A percentile compares a stretch with the other conserved stretches of the same genome.
These are phyloP conservation scores for Botrytis sinoallii DNA, from an alignment of 2,329 filamentous ascomycete species.

Conservation along the genomic window DNA sequence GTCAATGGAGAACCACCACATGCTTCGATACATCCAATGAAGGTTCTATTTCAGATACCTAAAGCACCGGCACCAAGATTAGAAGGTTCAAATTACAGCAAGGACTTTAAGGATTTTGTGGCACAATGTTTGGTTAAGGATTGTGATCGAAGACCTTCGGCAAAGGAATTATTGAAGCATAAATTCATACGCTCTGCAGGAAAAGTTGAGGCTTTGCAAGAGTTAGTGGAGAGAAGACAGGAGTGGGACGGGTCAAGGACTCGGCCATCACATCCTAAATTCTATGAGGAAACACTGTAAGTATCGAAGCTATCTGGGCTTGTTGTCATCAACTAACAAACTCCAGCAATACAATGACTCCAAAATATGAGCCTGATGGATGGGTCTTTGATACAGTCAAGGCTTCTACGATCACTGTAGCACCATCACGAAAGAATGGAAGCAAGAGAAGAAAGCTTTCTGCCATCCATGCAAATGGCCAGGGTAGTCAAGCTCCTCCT, in stretches of 20 bases:
- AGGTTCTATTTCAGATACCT: constrained; percentile 86
- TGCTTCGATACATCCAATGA: constrained; percentile 85
- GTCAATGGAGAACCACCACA: constrained; percentile 86
- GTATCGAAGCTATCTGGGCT: constrained; percentile 25
- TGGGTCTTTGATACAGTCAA: constrained; percentile 97
- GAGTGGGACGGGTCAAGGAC: constrained; percentile 75
- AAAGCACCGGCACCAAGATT: constrained; percentile 82
- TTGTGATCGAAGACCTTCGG: constrained; percentile 76
- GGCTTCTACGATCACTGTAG: constrained; percentile 53
- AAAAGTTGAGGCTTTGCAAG: constrained; percentile 82
- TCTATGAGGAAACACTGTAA: constrained; percentile 88
- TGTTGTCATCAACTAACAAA: constrained; percentile 24
- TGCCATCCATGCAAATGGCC: constrained; percentile 48
- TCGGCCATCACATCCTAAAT: constrained; percentile 68
- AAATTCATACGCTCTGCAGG: constrained; percentile 84
- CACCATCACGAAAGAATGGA: constrained; percentile 49
- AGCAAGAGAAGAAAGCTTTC: constrained; percentile 55
- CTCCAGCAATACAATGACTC: constrained; percentile 60
- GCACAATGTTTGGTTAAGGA: constrained; percentile 90
- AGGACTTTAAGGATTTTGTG: constrained; percentile 92
- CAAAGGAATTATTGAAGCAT: constrained; percentile 83
- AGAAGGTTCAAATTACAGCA: constrained; percentile 76
- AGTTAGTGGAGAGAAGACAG: constrained; percentile 79
- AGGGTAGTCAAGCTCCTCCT: constrained; percentile 34
- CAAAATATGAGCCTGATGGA: constrained; percentile 70